Evolutionary conservation across 2,329 filamentous ascomycete species (phyloP), one percentile per base, ranked within the genome.

Genomic region (Aureobasidium pullulans): DNA sequence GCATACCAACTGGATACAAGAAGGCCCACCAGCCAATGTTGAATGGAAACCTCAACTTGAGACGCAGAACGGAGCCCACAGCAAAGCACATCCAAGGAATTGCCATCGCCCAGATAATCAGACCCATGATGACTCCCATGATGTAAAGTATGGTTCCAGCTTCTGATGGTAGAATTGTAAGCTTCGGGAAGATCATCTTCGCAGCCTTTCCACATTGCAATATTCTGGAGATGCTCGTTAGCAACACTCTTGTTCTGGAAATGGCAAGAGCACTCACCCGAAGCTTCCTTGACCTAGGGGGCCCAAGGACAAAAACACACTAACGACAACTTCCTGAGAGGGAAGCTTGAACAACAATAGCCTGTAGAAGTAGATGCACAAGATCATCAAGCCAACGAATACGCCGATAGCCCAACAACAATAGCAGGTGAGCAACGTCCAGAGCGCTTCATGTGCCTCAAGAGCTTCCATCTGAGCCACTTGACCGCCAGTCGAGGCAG

Each of bases 301-400:
- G 0, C 86, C 85, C 0, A 89, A 75, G 0, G 86, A 86, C 0
- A 89, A 72, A 64, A 89, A 87, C 6, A 84, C 81, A 2, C 82
- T 86, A 9, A 88, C 84, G 44, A 89, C 84, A 59, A 84, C 81
- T 66, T 88, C 86, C 50, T 81, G 77, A 1, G 84, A 81, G 0
- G 86, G 86, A 13, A 89, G 76, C 40, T 84, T 83, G 70, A 89
- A 81, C 2, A 89, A 70, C 4, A 82, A 84, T 9, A 90, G 76
- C 10, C 86, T 83, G 61, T 86, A 83, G 67, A 87, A 88, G 71
- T 89, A 90, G 39, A 89, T 79, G 10, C 82, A 83, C 29, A 89
- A 73, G 19, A 88, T 79, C 43, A 80, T 77, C 70, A 85, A 79
- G 1, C 85, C 81, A 53, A 89, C 71, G 0, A 81, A 81, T 2